Percentiles rank a stretch among this genome's conserved stretches.
Evolutionary conservation across 1,284 basidiomycete genomes (phyloP).

Genomic region (Trametes versicolor): DNA sequence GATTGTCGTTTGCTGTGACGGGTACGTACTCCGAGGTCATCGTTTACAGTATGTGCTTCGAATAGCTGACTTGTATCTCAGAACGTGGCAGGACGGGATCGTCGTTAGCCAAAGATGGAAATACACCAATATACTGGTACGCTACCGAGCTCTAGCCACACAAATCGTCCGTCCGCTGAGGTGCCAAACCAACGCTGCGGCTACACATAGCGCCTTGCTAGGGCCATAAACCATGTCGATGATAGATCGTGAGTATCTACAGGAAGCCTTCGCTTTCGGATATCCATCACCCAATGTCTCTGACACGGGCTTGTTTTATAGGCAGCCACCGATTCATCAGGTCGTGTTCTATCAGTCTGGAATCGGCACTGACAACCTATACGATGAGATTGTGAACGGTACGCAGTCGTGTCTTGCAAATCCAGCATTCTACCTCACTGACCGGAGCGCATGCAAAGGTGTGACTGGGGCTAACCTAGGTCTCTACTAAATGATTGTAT

Average conservation of each 20-base stretch:
- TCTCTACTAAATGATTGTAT: conserved; percentile 34
- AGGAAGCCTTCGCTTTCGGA: too few species aligned
- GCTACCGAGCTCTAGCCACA: conserved; percentile 30
- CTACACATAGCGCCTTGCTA: conserved; percentile 52
- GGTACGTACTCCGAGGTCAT: conserved; percentile 52
- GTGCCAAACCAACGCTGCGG: neutral
- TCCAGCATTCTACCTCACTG: neutral
- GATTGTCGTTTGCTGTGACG: conserved; percentile 76
- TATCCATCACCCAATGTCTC: too few species aligned
- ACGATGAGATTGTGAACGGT: conserved; percentile 54
- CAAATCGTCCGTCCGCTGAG: too few species aligned
- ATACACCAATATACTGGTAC: conserved; percentile 72
- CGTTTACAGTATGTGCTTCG: neutral
- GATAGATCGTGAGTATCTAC: conserved; percentile 52
- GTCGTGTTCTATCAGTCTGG: conserved; percentile 79
- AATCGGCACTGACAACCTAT: conserved; percentile 69
- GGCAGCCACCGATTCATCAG: conserved; percentile 62
- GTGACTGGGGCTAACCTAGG: conserved; percentile 68
- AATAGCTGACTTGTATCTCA: conserved; percentile 15
- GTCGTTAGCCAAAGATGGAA: conserved; percentile 57
- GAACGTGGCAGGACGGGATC: conserved; percentile 58
- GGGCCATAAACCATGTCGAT: conserved; percentile 68
- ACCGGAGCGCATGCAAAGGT: conserved; percentile 47
- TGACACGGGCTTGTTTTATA: conserved; percentile 28
- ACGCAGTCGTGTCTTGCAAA: neutral